A percentile compares a stretch with the other conserved stretches of the same genome.
phyloP scores from a whole-genome alignment of 139 green algal genomes.

The Closterium sp. region DNA sequence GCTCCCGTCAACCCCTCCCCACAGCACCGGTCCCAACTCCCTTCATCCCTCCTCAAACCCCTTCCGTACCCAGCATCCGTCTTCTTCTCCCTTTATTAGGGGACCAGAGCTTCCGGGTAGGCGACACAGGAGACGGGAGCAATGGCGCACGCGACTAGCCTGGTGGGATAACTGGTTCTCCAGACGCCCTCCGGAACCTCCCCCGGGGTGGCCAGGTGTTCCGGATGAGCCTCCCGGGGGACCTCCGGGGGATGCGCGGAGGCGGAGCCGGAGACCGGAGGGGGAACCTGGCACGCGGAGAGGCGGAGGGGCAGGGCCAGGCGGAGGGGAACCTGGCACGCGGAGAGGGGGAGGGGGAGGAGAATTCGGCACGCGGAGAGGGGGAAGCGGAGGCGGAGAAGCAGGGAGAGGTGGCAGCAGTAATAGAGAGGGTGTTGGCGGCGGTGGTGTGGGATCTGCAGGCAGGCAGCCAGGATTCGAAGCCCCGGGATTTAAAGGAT shows the following conservation, averaged over 20 bases:
- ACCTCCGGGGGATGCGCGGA: neutral
- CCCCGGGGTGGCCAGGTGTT: neutral
- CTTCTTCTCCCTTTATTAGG: neutral
- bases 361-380: neutral
- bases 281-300: neutral
- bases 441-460: neutral
- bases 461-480: neutral
- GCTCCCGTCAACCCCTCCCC: neutral
- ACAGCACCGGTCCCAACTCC: neutral
- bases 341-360: neutral
- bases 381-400: neutral
- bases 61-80: neutral
- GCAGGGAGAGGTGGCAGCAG: neutral
- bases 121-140: neutral
- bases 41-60: neutral
- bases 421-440: neutral
- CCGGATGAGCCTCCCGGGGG: neutral
- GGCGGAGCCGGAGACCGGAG: neutral
- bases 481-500: neutral
- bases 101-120: neutral
- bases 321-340: neutral
- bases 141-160: neutral
- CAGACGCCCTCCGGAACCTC: neutral
- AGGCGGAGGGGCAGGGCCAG: neutral
- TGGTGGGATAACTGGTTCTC: neutral